Evolutionary conservation across 208 protist genomes (phyloP), one percentile per base, ranked within the genome.

Genomic region (Acanthamoeba divionensis): DNA sequence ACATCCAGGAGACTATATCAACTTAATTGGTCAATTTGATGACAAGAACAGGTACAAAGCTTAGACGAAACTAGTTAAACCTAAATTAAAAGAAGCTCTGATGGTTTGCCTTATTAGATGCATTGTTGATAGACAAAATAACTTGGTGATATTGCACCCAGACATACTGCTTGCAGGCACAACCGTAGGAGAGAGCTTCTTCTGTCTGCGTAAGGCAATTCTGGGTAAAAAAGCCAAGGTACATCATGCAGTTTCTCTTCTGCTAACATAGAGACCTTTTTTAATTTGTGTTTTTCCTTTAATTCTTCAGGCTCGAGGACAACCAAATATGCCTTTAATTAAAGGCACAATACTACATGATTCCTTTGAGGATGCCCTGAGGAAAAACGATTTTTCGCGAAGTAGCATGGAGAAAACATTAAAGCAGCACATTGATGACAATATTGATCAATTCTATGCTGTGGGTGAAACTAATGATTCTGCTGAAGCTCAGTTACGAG

Each of bases 131-230:
- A 24, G 21, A 8, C 55, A 87, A 12, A 21, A 69, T n/a, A 87
- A 87, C 52, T 60, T 87, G 38, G 10, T 87, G 24, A 87, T 87
- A 41, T 60, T 87, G 0, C 79, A 87, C 38, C 79, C 79, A 33
- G 79, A 87, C 36, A 31, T 87, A 13, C 79, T 87, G n/a, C 44
- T 87, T 5, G 54, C 79, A 24, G 79, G 79, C 57, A 87, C 79
- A 15, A 38, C 54, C 21, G 57, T 87, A 24, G 79, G 79, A n/a
- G 79, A 87, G 18, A 87, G 79, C 79, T 87, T 55, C 79, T 69
- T 69, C 29, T 87, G 79, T 44, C 26, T 87, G 26, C 79, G 79
- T 24, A 87, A 87, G 41, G 15, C 79, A 0, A 31, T 87, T 26
- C 57, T 87, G 6, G 47, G 67, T 21, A 69, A 67, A 29, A 87